These are phyloP conservation scores for Coniella lustricola DNA, from an alignment of 2,329 filamentous ascomycete species.

Conservation along the genomic window DNA sequence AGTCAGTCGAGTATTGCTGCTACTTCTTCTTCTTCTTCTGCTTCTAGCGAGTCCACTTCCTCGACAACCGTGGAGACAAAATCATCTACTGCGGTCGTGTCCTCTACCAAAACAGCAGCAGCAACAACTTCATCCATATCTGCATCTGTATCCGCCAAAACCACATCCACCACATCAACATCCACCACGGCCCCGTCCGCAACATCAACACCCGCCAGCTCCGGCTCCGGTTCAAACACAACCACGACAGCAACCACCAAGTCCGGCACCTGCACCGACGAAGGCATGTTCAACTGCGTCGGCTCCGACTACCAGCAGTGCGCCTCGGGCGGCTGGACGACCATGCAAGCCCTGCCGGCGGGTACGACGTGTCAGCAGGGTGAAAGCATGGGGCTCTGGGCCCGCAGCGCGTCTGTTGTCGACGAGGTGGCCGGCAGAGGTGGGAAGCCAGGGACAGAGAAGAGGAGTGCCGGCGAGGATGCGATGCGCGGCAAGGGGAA, in stretches of 20 bases:
- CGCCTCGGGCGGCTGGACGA: slow-evolving; percentile 26
- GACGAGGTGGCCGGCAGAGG: no score
- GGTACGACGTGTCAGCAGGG: slow-evolving; percentile 25
- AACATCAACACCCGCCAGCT: slow-evolving; percentile 2
- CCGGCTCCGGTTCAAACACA: slow-evolving; percentile 6
- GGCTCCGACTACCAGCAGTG: slow-evolving; percentile 28
- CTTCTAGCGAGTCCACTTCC: no score
- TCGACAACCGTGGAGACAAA: no score
- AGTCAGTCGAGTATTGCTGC: no score
- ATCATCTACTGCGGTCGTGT: neutral
- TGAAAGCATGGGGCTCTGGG: slow-evolving; percentile 10
- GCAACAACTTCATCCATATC: neutral
- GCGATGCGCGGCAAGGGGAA: no score
- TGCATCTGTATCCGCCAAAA: no score
- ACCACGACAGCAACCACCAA: no score
- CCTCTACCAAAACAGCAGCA: slow-evolving; percentile 5
- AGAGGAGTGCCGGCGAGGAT: no score
- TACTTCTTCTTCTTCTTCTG: no score
- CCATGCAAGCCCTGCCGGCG: slow-evolving; percentile 22
- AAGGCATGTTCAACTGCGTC: slow-evolving; percentile 30
- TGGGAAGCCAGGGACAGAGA: neutral
- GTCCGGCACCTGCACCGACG: slow-evolving; percentile 24
- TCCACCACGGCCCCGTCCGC: neutral
- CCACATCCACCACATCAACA: slow-evolving; percentile 1
- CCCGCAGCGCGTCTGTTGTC: no score